Evolutionary conservation across 192 early-diverging fungal genomes (phyloP).

Genomic region (Umbelopsis isabellina): DNA sequence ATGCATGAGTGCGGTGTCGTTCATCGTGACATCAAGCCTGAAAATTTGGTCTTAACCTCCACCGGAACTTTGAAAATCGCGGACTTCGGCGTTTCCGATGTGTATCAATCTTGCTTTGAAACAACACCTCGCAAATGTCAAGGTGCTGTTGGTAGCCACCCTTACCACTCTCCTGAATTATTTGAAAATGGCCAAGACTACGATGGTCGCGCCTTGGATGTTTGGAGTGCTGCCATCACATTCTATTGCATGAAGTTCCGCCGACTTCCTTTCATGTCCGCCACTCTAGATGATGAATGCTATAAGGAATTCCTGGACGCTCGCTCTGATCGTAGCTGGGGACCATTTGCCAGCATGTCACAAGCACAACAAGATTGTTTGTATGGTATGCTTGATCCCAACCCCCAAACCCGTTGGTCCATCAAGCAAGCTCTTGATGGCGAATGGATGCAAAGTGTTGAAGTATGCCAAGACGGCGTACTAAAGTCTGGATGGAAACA

Average conservation of each 20-base stretch:
- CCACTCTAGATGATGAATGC: not conserved
- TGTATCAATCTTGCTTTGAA: conserved; percentile 86
- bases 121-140: conserved; percentile 68
- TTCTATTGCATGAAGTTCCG: conserved; percentile 83
- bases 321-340: not conserved
- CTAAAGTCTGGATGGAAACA: conserved; percentile 37
- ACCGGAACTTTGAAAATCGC: conserved; percentile 86
- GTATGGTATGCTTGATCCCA: conserved; percentile 42
- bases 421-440: conserved; percentile 40
- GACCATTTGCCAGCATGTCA: conserved; percentile 7
- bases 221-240: conserved; percentile 91
- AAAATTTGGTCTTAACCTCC: conserved; percentile 88
- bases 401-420: conserved; percentile 48
- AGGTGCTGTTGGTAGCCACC: conserved; percentile 91
- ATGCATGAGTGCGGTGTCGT: conserved; percentile 95
- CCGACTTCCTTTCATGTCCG: conserved; percentile 40
- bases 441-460: conserved; percentile 43
- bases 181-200: conserved; percentile 72
- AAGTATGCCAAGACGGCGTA: conserved; percentile 46
- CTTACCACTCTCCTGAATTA: conserved; percentile 95
- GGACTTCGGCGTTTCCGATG: conserved; percentile 97
- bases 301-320: not conserved
- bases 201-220: conserved; percentile 85
- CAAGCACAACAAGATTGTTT: conserved; percentile 35
- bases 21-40: conserved; percentile 82